Percentiles rank a stretch among this genome's conserved stretches.
Conservation (phyloP, 371 early-diverging fungal species). For the Mortierella sp. region DNA sequence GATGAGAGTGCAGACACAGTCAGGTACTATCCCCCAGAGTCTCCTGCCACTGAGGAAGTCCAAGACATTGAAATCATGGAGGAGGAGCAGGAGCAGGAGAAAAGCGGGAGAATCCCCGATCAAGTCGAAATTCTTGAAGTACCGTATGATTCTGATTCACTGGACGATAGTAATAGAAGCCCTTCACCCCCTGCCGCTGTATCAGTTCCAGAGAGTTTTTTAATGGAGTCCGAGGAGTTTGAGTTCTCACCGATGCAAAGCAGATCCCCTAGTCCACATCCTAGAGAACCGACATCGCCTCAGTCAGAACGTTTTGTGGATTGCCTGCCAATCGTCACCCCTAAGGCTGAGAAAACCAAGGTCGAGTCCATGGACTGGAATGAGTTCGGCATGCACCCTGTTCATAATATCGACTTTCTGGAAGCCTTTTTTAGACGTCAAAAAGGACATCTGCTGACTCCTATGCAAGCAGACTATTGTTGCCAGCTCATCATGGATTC, state of each 20-base stretch:
- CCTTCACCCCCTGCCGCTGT: constrained; percentile 21
- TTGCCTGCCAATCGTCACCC: constrained; percentile 23
- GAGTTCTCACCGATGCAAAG: constrained; percentile 43
- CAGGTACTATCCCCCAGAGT: constrained; percentile 42
- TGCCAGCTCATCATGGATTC: constrained; percentile 32
- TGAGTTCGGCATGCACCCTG: constrained; percentile 4
- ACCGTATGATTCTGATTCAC: constrained; percentile 1
- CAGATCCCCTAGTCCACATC: constrained; percentile 11
- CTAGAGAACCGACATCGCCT: neutral
- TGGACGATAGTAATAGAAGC: neutral
- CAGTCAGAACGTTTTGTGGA: constrained; percentile 20
- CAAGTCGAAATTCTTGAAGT: neutral
- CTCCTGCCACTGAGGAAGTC: neutral
- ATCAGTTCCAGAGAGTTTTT: neutral
- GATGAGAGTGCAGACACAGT: constrained; percentile 33
- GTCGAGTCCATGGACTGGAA: neutral
- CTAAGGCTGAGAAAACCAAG: constrained; percentile 3
- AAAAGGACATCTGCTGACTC: constrained; percentile 26
- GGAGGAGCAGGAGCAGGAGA: constrained; percentile 5
- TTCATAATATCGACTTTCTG: constrained; percentile 22
- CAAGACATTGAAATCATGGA: neutral
- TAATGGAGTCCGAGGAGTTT: constrained; percentile 13
- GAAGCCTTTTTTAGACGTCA: constrained; percentile 35
- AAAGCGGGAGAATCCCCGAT: neutral
- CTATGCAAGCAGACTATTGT: constrained; percentile 28